These are phyloP conservation scores for Fonsecaea pugnacius DNA, from an alignment of 2,329 filamentous ascomycete genomes.

Conservation along the genomic window DNA sequence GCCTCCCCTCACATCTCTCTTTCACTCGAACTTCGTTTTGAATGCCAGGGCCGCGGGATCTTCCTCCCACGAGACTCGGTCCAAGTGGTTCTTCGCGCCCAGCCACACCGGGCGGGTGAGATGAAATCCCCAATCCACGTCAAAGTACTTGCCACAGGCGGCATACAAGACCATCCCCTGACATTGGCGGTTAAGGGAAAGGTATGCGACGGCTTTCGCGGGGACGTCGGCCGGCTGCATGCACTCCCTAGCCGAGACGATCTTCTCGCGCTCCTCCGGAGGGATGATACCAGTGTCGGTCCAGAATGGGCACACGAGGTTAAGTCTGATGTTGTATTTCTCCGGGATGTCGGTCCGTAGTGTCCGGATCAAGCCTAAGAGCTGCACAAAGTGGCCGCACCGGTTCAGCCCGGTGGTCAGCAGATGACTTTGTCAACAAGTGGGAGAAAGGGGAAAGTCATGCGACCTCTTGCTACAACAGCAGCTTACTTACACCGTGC, in stretches of 20 bases:
- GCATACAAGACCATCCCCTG: not conserved
- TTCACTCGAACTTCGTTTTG: not conserved
- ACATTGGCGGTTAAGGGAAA: not conserved
- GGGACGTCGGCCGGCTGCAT: not conserved
- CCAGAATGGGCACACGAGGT: not conserved
- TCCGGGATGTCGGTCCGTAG: not conserved
- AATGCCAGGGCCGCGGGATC: not conserved
- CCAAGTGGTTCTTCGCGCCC: conserved; percentile 2
- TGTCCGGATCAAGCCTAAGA: not conserved
- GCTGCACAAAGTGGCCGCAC: not conserved
- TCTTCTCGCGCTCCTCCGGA: not conserved
- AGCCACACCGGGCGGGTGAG: conserved; percentile 8
- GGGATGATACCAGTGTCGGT: not conserved
- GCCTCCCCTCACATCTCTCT: not conserved
- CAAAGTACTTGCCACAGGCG: not conserved
- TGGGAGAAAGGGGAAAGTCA: too few species aligned
- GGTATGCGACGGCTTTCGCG: not conserved
- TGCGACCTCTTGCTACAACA: not conserved
- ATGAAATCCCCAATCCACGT: not conserved
- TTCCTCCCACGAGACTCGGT: conserved; percentile 8
- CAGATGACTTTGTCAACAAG: not conserved
- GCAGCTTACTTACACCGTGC: not conserved
- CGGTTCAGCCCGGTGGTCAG: not conserved
- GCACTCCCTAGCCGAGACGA: not conserved
- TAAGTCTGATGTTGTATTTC: not conserved